phyloP scores from a whole-genome alignment of 129 eudicot genomes.

The Helichrysum umbraculigerum region DNA sequence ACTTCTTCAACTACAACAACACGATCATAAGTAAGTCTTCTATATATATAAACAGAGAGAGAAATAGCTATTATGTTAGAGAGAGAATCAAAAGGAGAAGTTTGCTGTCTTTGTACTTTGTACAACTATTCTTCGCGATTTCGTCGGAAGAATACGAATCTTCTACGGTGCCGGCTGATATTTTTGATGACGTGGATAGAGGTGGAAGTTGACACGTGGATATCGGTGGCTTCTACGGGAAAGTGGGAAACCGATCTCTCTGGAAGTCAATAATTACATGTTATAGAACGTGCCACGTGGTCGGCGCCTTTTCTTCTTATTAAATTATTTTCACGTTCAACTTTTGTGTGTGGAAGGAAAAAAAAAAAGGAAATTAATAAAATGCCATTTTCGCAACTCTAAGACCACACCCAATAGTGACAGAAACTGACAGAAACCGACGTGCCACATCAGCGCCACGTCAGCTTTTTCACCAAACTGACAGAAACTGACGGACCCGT shows the following conservation, averaged over 20 bases:
- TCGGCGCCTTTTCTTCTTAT: constrained; percentile 3
- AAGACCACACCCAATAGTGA: too few species aligned
- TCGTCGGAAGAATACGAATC: constrained; percentile 33
- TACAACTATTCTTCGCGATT: constrained; percentile 27
- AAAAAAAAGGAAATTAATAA: too few species aligned
- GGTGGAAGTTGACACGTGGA: constrained; percentile 19
- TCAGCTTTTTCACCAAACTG: too few species aligned
- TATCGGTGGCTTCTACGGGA: constrained; percentile 27
- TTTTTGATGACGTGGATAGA: constrained; percentile 29
- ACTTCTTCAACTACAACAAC: constrained; percentile 18
- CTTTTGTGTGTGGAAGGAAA: background rate
- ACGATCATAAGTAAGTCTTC: background rate
- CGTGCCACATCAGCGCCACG: too few species aligned
- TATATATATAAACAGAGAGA: constrained; percentile 4
- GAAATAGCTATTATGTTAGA: background rate
- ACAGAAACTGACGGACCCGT: too few species aligned
- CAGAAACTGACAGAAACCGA: too few species aligned
- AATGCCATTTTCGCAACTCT: too few species aligned
- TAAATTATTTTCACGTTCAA: constrained; percentile 27
- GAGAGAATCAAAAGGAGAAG: background rate
- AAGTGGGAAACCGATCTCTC: constrained; percentile 21
- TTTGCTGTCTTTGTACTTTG: constrained; percentile 27
- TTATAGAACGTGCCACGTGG: constrained; percentile 42
- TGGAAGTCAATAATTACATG: constrained; percentile 25
- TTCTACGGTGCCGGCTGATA: constrained; percentile 9